Evolutionary conservation across 257 asterid genomes (phyloP).

Genomic region (Nicotiana undulata): DNA sequence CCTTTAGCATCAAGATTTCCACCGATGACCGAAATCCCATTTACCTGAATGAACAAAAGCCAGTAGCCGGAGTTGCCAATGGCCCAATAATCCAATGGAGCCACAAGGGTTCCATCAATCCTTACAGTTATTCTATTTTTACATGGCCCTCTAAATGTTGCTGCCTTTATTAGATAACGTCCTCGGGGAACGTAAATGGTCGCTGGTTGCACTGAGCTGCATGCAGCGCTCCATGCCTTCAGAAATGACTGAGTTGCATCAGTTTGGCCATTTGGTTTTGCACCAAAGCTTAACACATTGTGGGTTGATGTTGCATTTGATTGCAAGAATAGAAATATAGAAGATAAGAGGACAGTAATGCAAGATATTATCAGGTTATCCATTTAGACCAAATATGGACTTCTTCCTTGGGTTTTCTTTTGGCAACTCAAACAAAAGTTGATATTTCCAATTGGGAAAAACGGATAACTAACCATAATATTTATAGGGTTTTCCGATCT

Average conservation of each 20-base stretch:
- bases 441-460: background rate
- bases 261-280: conserved; percentile 3
- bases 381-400: background rate
- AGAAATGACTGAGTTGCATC: conserved; percentile 10
- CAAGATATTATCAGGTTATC: background rate
- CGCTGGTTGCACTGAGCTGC: background rate
- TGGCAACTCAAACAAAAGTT: background rate
- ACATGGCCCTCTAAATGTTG: conserved; percentile 14
- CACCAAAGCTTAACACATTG: conserved; percentile 12
- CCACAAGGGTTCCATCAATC: conserved; percentile 8
- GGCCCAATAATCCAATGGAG: conserved; percentile 11
- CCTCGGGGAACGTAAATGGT: conserved; percentile 5
- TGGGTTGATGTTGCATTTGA: conserved; percentile 8
- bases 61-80: conserved; percentile 9
- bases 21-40: conserved; percentile 5
- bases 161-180: conserved; percentile 2
- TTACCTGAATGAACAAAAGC: conserved; percentile 10
- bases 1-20: conserved; percentile 13
- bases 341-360: background rate
- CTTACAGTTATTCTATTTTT: background rate
- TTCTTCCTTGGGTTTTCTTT: background rate
- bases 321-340: background rate
- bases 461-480: background rate
- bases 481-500: background rate
- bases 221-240: conserved; percentile 9